Evolutionary conservation across 2,329 filamentous ascomycete species (phyloP), one percentile per base, ranked within the genome.

Genomic region (Fusarium camptoceras): DNA sequence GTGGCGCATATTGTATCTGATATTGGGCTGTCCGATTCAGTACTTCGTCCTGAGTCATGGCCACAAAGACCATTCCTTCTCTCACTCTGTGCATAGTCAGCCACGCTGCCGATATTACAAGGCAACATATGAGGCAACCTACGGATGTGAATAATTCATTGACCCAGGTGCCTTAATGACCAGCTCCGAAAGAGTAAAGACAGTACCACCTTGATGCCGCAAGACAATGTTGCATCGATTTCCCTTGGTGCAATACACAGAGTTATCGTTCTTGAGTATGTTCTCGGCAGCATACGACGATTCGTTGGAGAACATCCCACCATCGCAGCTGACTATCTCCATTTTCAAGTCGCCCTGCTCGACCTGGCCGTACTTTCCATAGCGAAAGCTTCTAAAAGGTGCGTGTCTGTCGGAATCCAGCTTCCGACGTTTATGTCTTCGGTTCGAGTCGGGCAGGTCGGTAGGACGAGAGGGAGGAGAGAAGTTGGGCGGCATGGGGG

Each of bases 261-360:
- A 92, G 61, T 86, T 85, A 79, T 98, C 93, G 77, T 94, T 90
- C 72, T 88, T 89, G 66, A 98, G 84, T 28, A 98, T 90, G 77
- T 97, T 97, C 72, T 94, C 92, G 22, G 91, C 89, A 15, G 87
- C 87, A 68, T 93, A 92, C 14, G 84, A 81, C 57, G 84, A 81
- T 73, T 90, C 88, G 66, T 91, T 89, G 53, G 87, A 84, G 75
- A 86, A 89, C 61, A 89, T 85, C 44, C 94, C 94, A 42, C 94
- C 94, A 78, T 98, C 94, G 76, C 94, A 98, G 83, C 91, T 96
- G 50, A 93, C 87, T 67, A 98, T 90, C 77, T 97, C 92, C 92
- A 98, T 94, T 66, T 87, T 91, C 75, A 98, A 82, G 69, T 88
- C 86, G 6, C 94, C 94, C 1, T 93, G 88, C 64, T 96, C 92